Base-by-base conservation (phyloP, 2,329 filamentous ascomycete species). In the Apiospora aurea region DNA sequence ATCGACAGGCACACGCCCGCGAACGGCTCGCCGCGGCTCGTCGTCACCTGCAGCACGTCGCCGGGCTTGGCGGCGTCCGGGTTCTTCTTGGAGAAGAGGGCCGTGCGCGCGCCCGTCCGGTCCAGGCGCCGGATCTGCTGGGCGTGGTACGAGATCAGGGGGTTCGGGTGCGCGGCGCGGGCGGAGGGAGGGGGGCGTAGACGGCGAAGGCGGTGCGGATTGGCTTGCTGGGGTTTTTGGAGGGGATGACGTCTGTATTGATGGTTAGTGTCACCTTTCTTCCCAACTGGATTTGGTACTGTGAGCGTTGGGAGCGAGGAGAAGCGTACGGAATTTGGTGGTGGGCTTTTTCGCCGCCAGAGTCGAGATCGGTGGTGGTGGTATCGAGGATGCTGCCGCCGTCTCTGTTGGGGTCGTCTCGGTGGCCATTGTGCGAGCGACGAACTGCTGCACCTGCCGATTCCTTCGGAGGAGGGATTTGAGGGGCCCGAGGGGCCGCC, bases 11-110 rank as follows among this genome's bases (percentile, higher is more conserved):
- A 93, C 18, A 96, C 94, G 53, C 96, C 96, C 1, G 95, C 90
- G 81, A 98, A 98, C 8, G 96, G 94, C 82, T 98, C 96, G 74
- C 92, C 92, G 74, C 85, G 81, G 81, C 92, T 93, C 79, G 94
- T 92, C 57, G 94, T 94, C 67, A 98, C 94, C 78, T 97, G 94
- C 47, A 99, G 88, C 75, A 99, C 94, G 83, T 99, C 96, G 78
- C 96, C 96, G 1, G 93, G 90, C 78, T 93, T 92, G 71, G 92
- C 94, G 78, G 91, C 89, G 81, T 98, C 94, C 44, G 89, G 88
- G 83, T 96, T 97, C 70, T 87, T 83, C 76, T 89, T 90, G 75
- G 91, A 90, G 86, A 99, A 98, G 72, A 99, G 91, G 44, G 90
- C 89, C 61, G 91, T 92, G 73, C 96, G 93, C 70, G 93, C 91